These are phyloP conservation scores for Ophiostoma ulmi DNA, from an alignment of 2,329 filamentous ascomycete genomes.

Conservation along the genomic window DNA sequence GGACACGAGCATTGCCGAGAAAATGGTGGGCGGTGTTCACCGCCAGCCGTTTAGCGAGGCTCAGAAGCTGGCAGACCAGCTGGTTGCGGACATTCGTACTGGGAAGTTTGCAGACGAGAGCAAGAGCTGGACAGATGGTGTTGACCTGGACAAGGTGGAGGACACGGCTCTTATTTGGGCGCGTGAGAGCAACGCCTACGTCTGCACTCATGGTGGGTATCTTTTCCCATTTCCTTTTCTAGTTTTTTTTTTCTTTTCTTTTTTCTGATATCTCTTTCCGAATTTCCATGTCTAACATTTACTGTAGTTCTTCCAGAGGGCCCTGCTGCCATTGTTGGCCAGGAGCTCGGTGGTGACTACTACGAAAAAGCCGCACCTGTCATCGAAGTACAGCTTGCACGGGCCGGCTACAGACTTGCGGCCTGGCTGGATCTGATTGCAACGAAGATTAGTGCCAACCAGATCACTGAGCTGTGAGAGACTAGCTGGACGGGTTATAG, in stretches of 20 bases:
- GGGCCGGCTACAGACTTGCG: conserved; percentile 63
- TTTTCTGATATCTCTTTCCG: too few species aligned
- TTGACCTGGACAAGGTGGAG: conserved; percentile 50
- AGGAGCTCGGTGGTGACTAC: conserved; percentile 57
- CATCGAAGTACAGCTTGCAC: conserved; percentile 61
- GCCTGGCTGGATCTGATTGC: conserved; percentile 62
- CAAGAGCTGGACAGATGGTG: conserved; percentile 50
- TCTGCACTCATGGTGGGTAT: conserved; percentile 56
- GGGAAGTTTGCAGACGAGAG: conserved; percentile 52
- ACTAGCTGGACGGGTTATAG: background rate
- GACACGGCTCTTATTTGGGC: conserved; percentile 60
- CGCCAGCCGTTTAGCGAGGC: conserved; percentile 49
- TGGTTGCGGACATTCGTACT: conserved; percentile 50
- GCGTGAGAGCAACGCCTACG: conserved; percentile 54
- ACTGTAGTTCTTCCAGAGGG: conserved; percentile 55
- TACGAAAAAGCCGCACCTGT: conserved; percentile 59
- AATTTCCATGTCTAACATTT: too few species aligned
- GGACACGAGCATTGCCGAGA: conserved; percentile 66
- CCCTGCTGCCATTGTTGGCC: conserved; percentile 49
- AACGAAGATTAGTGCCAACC: conserved; percentile 32
- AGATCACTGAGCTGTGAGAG: conserved; percentile 29
- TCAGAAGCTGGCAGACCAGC: conserved; percentile 50
- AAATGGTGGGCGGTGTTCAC: conserved; percentile 53
- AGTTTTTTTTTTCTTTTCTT: too few species aligned
- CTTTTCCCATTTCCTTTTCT: background rate